Evolutionary conservation across 768 basidiomycete genomes (phyloP), one percentile per base, ranked within the genome.

Genomic region (Panus rudis): DNA sequence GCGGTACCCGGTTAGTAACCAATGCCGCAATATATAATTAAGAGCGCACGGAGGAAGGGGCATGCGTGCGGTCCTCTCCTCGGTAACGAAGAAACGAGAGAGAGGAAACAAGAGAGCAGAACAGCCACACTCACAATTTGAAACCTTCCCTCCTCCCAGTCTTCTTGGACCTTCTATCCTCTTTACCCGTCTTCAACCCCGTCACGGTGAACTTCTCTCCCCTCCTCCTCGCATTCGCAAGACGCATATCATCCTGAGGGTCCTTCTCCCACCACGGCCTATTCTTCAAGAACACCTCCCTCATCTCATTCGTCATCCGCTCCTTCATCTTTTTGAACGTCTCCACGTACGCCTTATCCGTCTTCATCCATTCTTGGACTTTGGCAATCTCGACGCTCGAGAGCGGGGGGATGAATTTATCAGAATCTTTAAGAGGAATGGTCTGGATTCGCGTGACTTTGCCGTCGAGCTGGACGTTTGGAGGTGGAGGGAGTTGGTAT

Each of bases 201-300:
- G 53, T 48, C 13, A 60, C 33, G 37, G 57, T 59, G 53, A 73
- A 67, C 55, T 63, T 66, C 50, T 62, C 66, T 47, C 65, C 61
- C 48, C 67, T 45, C 59, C 68, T 59, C 60, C 69, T 52, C 33
- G 10, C 8, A 7, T 17, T 17, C 66, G 58, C 62, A 67, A 52
- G 51, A 65, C 70, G 56, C 55, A 28, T 31, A 11, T 46, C 47
- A 62, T 67, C 48, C 55, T 35, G 43, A 40, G 59, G 61, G 51
- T 74, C 78, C 56, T 75, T 76, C 63, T 84, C 81, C 72, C 78
- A 83, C 81, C 82, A 85, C 51, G 66, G 55, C 42, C 64, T 58
- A 34, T 64, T 65, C 40, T 66, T 73, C 19, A 71, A 66, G 24
- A 71, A 60, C 4, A 67, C 69, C 2, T 54, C 56, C 26, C 67